Conservation (phyloP, 2,329 filamentous ascomycete genomes). For the Trematosphaeria pertusa region DNA sequence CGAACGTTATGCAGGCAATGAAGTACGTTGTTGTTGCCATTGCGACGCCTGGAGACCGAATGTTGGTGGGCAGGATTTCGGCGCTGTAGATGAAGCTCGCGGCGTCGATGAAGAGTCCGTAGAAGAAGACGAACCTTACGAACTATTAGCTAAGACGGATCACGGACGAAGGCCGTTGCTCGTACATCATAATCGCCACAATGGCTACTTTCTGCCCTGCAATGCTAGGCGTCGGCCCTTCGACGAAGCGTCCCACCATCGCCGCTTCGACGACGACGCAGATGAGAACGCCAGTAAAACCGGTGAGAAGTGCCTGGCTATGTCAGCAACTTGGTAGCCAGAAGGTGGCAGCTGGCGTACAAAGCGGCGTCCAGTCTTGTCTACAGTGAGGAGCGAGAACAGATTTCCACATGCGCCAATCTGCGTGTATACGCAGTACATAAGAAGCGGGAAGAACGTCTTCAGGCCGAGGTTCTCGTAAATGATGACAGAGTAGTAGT, state of each 20-base stretch:
- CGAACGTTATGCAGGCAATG: slow-evolving; percentile 23
- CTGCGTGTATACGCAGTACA: slow-evolving; percentile 34
- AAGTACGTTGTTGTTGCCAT: slow-evolving; percentile 26
- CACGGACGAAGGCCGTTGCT: no score
- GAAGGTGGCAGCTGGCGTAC: slow-evolving; percentile 13
- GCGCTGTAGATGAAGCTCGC: slow-evolving; percentile 32
- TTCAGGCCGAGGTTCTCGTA: slow-evolving; percentile 30
- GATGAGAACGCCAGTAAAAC: slow-evolving; percentile 26
- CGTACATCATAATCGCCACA: slow-evolving; percentile 30
- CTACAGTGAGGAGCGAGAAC: slow-evolving; percentile 29
- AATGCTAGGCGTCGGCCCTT: slow-evolving; percentile 14
- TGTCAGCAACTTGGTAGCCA: slow-evolving; percentile 7
- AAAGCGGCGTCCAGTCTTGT: slow-evolving; percentile 28
- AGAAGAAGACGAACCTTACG: slow-evolving; percentile 56
- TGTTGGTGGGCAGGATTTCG: slow-evolving; percentile 31
- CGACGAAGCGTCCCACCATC: slow-evolving; percentile 30
- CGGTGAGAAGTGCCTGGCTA: slow-evolving; percentile 26
- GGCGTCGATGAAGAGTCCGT: slow-evolving; percentile 44
- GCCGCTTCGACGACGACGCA: slow-evolving; percentile 30
- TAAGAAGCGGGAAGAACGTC: slow-evolving; percentile 27
- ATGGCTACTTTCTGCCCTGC: slow-evolving; percentile 30
- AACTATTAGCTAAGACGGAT: neutral
- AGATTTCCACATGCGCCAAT: slow-evolving; percentile 32
- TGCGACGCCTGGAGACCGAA: slow-evolving; percentile 22
- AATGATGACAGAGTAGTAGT: slow-evolving; percentile 34